Evolutionary conservation across 2,329 filamentous ascomycete genomes (phyloP), one percentile per base, ranked within the genome.

Genomic region (Calonectria pseudoreteaudii): DNA sequence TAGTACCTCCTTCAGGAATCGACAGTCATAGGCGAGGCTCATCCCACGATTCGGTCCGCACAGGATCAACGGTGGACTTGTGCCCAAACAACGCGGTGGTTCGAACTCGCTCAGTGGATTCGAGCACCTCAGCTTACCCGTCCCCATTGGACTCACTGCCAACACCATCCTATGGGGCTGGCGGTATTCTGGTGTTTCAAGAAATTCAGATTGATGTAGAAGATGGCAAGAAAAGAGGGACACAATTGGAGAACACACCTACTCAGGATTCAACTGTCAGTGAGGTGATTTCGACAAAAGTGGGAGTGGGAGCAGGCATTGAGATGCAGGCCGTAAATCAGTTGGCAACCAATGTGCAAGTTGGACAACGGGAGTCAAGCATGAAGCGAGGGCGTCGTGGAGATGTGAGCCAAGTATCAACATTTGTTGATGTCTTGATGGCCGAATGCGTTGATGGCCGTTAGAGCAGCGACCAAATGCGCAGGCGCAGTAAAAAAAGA

Each of bases 161-260:
- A 44, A 4, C 72, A 16, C 44, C 78, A 14, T 80, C 79, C 5
- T 81, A 79, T 65, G 56, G 56, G 26, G 23, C 56, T 62, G 90
- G 90, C 9, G 90, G 91, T 28, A 93, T 93, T 80, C 89, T 92
- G 85, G 88, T 93, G 9, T 90, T 89, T 30, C 90, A 91, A 75
- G 90, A 93, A 77, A 89, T 93, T 70, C 89, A 88, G 10, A 88
- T 93, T n/a, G 87, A 91, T 49, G 82, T 84, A 7, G 78, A 84
- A 38, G 73, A 66, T 20, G 64, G 71, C 11, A 72, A 72, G 30
- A 74, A 72, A 26, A n/a, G 68, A 10, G 71, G 71, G 26, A 44
- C 67, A 30, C 58, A 74, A 49, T 69, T 70, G 13, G 60, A 70
- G 28, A 66, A 34, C 23, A 74, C 71, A 26, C 60, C 74, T 16